These are phyloP conservation scores for Aspergillus alliaceus DNA, from an alignment of 2,329 filamentous ascomycete species.

Conservation along the genomic window DNA sequence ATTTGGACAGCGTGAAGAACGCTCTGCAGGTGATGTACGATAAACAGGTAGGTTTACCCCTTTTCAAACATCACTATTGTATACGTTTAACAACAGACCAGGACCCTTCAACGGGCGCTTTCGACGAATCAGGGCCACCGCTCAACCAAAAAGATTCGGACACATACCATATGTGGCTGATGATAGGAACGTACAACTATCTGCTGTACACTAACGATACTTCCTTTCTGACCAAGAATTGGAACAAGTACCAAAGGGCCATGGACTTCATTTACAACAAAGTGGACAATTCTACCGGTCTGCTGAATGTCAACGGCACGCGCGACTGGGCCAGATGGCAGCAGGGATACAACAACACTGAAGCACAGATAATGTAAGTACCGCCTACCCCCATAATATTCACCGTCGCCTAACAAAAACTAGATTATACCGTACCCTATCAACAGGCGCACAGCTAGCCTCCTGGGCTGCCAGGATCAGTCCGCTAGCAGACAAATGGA, in stretches of 20 bases:
- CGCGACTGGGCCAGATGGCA: constrained; percentile 55
- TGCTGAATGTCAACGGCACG: constrained; percentile 51
- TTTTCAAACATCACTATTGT: no score
- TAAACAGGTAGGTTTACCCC: constrained; percentile 32
- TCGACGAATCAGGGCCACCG: constrained; percentile 37
- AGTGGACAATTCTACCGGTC: constrained; percentile 44
- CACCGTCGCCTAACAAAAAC: background rate
- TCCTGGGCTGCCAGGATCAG: constrained; percentile 46
- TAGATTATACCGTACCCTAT: constrained; percentile 54
- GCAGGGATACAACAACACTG: constrained; percentile 52
- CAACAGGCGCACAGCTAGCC: constrained; percentile 54
- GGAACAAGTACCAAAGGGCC: constrained; percentile 50
- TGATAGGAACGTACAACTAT: constrained; percentile 61
- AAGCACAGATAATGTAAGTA: constrained; percentile 51
- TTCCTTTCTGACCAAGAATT: constrained; percentile 48
- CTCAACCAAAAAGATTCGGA: constrained; percentile 35
- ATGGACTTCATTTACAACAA: constrained; percentile 49
- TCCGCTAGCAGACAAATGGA: constrained; percentile 42
- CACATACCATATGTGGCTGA: constrained; percentile 50
- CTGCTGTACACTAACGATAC: constrained; percentile 56
- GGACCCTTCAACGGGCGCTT: constrained; percentile 32
- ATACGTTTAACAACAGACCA: constrained; percentile 2
- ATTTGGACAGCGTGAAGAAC: constrained; percentile 49
- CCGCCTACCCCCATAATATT: background rate
- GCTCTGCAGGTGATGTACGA: constrained; percentile 51